A percentile compares a stretch with the other conserved stretches of the same genome.
Conservation (phyloP, 192 early-diverging fungal genomes). For the Coemansia sp. region DNA sequence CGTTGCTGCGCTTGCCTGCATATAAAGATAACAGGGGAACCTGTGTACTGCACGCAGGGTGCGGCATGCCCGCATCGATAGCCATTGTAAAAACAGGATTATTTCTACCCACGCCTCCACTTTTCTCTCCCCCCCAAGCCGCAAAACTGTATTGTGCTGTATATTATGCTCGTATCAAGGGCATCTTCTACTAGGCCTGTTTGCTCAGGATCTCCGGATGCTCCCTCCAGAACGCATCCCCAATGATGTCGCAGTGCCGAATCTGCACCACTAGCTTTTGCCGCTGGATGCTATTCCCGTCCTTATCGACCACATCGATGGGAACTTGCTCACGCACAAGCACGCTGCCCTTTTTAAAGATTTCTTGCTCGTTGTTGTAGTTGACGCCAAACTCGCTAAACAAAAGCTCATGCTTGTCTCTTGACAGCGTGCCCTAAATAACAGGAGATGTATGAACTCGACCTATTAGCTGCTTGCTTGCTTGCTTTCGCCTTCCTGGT, state of each 20-base stretch:
- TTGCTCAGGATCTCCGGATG: conserved; percentile 48
- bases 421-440: conserved; percentile 79
- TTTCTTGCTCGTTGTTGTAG: conserved; percentile 79
- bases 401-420: conserved; percentile 89
- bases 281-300: conserved; percentile 43
- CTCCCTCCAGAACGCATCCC: conserved; percentile 70
- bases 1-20: not conserved
- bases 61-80: conserved; percentile 8
- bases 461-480: not conserved
- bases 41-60: conserved; percentile 8
- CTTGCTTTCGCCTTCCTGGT: not conserved
- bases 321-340: conserved; percentile 62
- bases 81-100: not conserved
- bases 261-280: conserved; percentile 58
- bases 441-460: not conserved
- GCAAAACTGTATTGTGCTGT: not conserved
- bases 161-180: not conserved
- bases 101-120: not conserved
- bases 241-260: conserved; percentile 74
- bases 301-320: conserved; percentile 18
- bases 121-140: not conserved
- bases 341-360: conserved; percentile 89
- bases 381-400: conserved; percentile 85
- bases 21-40: not conserved
- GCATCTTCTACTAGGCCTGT: not conserved